Evolutionary conservation across 257 asterid species (phyloP).

Genomic region (Solanum megistacrolobum): DNA sequence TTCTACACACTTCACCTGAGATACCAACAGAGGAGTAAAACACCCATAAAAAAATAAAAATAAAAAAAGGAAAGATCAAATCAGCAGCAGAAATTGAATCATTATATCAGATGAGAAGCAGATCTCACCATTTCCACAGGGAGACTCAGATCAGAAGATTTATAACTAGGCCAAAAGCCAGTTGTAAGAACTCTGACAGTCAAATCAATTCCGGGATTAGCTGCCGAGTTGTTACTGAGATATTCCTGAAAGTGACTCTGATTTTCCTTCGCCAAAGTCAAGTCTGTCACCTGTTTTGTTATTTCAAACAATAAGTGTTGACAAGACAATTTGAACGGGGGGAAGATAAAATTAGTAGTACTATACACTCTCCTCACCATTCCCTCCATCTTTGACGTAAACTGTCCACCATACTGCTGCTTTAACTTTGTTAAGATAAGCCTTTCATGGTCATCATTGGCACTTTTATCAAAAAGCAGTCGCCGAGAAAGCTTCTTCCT

Average conservation of each 20-base stretch:
- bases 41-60: background rate
- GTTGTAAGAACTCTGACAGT: conserved; percentile 42
- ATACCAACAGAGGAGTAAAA: background rate
- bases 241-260: conserved; percentile 32
- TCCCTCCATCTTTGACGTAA: conserved; percentile 62
- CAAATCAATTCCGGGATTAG: conserved; percentile 39
- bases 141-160: conserved; percentile 44
- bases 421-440: conserved; percentile 37
- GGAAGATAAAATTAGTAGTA: background rate
- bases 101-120: background rate
- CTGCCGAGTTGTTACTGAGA: conserved; percentile 12
- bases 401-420: conserved; percentile 47
- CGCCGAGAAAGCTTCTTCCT: conserved; percentile 60
- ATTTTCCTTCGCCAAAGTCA: conserved; percentile 36
- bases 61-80: background rate
- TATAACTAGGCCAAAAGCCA: conserved; percentile 59
- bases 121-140: conserved; percentile 45
- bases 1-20: conserved; percentile 50
- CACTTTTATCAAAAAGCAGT: conserved; percentile 36
- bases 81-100: background rate
- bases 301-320: background rate
- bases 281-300: conserved; percentile 38
- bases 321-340: background rate
- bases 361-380: conserved; percentile 24
- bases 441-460: conserved; percentile 43